Evolutionary conservation across 495 filamentous ascomycete species (phyloP), one percentile per base, ranked within the genome.

Genomic region (Jackrogersella multiformis): DNA sequence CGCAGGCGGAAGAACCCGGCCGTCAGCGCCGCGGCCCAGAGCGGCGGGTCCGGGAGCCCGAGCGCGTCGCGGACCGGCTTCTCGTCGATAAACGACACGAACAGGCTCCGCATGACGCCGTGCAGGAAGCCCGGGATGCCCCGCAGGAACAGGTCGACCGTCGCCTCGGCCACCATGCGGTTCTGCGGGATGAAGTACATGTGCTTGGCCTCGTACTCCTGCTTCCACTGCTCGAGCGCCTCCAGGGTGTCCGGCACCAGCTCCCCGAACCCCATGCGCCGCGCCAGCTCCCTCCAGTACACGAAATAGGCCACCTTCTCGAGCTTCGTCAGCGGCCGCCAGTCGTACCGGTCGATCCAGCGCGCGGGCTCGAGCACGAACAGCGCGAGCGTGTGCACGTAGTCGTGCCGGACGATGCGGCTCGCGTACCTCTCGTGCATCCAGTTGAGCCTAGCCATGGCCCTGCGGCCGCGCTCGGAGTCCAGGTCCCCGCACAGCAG

Each of bases 81-180:
- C 39, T 88, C 82, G 65, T 89, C 86, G 80, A 90, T 85, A 67
- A 90, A 78, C 39, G 80, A 82, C 16, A 79, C 79, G 13, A 90
- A 84, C 42, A 86, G 76, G 34, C 84, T 76, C 49, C 78, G 69
- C 2, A 80, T 85, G 12, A 85, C 46, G 1, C 75, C 71, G 53
- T 82, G 81, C 24, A 86, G 41, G 4, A 68, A 66, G 12, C 60
- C 56, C 0, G 89, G 89, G 4, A 88, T 39, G 68, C 81, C 80
- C 62, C 81, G 85, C 9, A 90, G 58, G 35, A 90, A 66, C 5
- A 90, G 62, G 0, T 74, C 79, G 0, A 82, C 83, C 0, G 88
- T 89, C 55, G 84, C 74, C 45, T 87, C 79, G 0, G 86, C 86
- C 12, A 81, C 79, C 53, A 79, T 75, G n/a, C 81, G 77, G 69